Conservation (phyloP, 106 monocot species). For the Vanilla planifolia region DNA sequence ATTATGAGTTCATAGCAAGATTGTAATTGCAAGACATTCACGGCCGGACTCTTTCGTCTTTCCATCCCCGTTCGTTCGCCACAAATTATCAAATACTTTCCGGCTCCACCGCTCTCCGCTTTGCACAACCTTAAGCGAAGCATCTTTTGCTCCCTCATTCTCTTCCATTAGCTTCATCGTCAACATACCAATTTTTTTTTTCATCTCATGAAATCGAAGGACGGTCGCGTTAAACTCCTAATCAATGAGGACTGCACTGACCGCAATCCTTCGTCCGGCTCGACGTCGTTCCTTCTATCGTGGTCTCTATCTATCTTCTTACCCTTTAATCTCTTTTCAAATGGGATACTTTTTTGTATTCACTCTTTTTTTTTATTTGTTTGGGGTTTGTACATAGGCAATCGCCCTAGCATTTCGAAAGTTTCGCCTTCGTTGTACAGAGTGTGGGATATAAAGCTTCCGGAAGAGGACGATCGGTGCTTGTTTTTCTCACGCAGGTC, state of each 20-base stretch:
- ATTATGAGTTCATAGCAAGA: too few species aligned
- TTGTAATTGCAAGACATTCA: too few species aligned
- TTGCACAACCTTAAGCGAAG: too few species aligned
- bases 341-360: background rate
- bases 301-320: conserved; percentile 1
- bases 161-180: background rate
- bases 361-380: background rate
- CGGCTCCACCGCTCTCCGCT: too few species aligned
- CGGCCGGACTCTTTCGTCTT: too few species aligned
- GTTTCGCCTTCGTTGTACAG: background rate
- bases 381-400: background rate
- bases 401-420: background rate
- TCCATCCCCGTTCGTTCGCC: background rate
- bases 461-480: background rate
- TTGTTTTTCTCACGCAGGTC: background rate
- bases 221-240: background rate
- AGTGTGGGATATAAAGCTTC: background rate
- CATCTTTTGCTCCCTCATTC: background rate
- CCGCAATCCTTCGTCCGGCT: background rate
- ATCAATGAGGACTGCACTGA: conserved; percentile 7
- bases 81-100: too few species aligned
- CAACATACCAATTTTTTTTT: too few species aligned
- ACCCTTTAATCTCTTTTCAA: background rate
- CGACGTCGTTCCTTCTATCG: background rate
- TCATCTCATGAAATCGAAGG: background rate